Percentiles rank a stretch among this genome's conserved stretches.
Evolutionary conservation across 257 asterid genomes (phyloP).

Genomic region (Verbascum thapsus): DNA sequence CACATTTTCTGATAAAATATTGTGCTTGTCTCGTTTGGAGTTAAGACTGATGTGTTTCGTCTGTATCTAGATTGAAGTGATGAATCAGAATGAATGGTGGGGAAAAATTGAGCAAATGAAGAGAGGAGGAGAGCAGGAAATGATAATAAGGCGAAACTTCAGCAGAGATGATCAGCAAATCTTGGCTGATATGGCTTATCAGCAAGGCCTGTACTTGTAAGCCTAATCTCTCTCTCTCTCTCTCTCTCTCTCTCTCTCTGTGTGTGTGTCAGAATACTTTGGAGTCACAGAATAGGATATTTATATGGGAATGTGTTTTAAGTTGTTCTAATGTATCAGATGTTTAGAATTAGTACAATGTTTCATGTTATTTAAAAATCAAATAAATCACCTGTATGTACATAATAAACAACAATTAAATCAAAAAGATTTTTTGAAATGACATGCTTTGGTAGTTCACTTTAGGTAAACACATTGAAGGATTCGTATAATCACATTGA

Average conservation of each 20-base stretch:
- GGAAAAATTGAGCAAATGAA: constrained; percentile 78
- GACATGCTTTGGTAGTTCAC: constrained; percentile 17
- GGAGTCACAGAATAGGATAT: neutral
- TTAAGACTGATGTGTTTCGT: constrained; percentile 9
- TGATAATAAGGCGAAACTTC: constrained; percentile 74
- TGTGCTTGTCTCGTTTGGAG: constrained; percentile 20
- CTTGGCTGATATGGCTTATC: constrained; percentile 82
- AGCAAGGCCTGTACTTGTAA: constrained; percentile 89
- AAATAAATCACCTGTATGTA: neutral
- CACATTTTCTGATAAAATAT: neutral
- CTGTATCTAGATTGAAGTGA: constrained; percentile 63
- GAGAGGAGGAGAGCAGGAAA: constrained; percentile 81
- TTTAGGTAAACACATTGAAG: neutral
- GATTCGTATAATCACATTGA: neutral
- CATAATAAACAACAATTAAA: neutral
- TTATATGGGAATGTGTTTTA: constrained; percentile 5
- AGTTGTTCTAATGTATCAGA: constrained; percentile 23
- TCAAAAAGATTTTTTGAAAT: neutral
- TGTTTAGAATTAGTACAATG: constrained; percentile 2
- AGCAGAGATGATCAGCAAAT: constrained; percentile 76
- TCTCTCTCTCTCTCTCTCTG: neutral
- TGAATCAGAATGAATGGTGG: constrained; percentile 94
- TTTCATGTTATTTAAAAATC: constrained; percentile 1
- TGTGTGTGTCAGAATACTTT: constrained; percentile 1
- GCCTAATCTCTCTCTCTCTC: constrained; percentile 33